These are phyloP conservation scores for Stromatinia cepivora DNA, from an alignment of 2,329 filamentous ascomycete genomes.

Conservation along the genomic window DNA sequence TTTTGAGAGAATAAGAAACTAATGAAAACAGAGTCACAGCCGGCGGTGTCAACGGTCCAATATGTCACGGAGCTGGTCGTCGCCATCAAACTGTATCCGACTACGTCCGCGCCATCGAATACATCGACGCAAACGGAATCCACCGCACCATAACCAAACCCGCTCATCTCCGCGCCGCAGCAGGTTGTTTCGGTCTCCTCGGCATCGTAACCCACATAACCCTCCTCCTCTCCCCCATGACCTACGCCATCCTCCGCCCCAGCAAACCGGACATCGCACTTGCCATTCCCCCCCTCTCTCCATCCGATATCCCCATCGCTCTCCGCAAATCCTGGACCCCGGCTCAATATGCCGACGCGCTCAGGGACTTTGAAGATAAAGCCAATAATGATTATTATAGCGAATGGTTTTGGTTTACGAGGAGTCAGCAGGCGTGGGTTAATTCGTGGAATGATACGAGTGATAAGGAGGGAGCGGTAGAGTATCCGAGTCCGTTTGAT, in stretches of 20 bases:
- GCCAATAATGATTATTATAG: conserved; percentile 47
- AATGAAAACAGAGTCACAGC: conserved; percentile 44
- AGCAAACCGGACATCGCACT: conserved; percentile 46
- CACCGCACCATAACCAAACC: conserved; percentile 45
- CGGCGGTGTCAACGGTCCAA: conserved; percentile 48
- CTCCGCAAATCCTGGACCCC: conserved; percentile 42
- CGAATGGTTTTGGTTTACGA: conserved; percentile 55
- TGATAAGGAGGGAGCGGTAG: conserved; percentile 39
- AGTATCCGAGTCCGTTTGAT: conserved; percentile 42
- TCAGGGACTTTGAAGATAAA: conserved; percentile 43
- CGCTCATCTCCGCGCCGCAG: conserved; percentile 45
- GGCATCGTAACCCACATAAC: conserved; percentile 52
- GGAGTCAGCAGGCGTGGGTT: conserved; percentile 48
- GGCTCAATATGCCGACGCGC: conserved; percentile 41
- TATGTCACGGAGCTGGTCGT: conserved; percentile 51
- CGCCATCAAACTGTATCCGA: conserved; percentile 48
- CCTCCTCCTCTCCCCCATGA: conserved; percentile 49
- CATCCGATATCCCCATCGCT: conserved; percentile 44
- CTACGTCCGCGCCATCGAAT: conserved; percentile 49
- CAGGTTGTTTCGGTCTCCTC: conserved; percentile 49
- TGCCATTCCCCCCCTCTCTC: conserved; percentile 48
- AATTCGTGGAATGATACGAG: conserved; percentile 48
- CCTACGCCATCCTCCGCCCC: conserved; percentile 49
- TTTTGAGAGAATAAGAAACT: neutral
- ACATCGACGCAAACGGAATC: conserved; percentile 49